Percentiles rank a stretch among this genome's conserved stretches.
These are phyloP conservation scores for Bipolaris zeicola DNA, from an alignment of 2,329 filamentous ascomycete genomes.

Conservation along the genomic window DNA sequence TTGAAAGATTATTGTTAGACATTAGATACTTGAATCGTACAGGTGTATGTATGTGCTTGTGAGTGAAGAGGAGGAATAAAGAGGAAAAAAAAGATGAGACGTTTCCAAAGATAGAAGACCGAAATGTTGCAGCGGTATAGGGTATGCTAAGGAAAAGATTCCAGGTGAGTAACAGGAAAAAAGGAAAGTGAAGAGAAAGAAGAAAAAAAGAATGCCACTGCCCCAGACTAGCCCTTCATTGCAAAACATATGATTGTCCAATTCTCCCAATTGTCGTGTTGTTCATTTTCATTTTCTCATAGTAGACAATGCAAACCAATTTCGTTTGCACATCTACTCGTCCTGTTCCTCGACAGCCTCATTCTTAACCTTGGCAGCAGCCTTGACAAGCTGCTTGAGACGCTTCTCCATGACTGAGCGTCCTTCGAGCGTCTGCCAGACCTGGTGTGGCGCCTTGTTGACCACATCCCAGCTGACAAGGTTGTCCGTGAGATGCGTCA, in stretches of 20 bases:
- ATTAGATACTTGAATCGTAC: neutral
- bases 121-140: constrained; percentile 5
- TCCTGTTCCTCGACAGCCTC: neutral
- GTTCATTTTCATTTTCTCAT: neutral
- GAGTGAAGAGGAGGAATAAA: neutral
- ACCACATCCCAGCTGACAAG: constrained; percentile 86
- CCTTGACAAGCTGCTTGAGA: constrained; percentile 69
- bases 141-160: constrained; percentile 15
- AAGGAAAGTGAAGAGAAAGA: neutral
- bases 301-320: neutral
- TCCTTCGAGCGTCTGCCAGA: constrained; percentile 80
- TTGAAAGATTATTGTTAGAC: neutral
- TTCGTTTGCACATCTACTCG: neutral
- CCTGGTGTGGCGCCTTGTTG: constrained; percentile 79
- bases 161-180: neutral
- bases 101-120: neutral
- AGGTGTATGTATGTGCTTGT: neutral
- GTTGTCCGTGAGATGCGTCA: constrained; percentile 79
- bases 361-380: constrained; percentile 23
- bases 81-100: neutral
- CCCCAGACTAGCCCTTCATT: neutral
- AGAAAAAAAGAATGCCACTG: neutral
- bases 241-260: neutral
- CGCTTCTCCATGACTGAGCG: constrained; percentile 78
- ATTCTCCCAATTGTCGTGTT: neutral